phyloP scores from a whole-genome alignment of 805 yeast species.

The Candida nanaspora region DNA sequence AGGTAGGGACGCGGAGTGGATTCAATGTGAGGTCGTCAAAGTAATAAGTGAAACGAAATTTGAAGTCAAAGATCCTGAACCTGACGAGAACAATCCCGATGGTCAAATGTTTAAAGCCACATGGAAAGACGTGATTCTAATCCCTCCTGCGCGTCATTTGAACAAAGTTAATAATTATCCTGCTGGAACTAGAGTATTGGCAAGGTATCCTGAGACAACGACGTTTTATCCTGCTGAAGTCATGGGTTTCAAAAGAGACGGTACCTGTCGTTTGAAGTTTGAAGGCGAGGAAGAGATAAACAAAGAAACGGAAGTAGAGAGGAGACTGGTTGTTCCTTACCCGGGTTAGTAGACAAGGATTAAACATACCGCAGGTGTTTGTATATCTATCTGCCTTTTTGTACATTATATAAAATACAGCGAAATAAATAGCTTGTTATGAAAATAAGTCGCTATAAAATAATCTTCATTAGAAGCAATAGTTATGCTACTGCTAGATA shows the following conservation, averaged over 20 bases:
- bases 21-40: conserved; percentile 83
- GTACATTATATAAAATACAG: too few relatives aligned
- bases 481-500: too few relatives aligned
- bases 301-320: conserved; percentile 88
- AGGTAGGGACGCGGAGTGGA: conserved; percentile 83
- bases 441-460: too few relatives aligned
- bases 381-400: background rate
- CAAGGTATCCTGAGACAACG: conserved; percentile 95
- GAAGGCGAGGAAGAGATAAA: conserved; percentile 97
- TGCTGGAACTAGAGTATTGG: conserved; percentile 75
- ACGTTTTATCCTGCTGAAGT: conserved; percentile 95
- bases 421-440: too few relatives aligned
- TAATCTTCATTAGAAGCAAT: too few relatives aligned
- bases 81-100: conserved; percentile 85
- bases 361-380: background rate
- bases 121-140: conserved; percentile 69
- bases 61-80: conserved; percentile 97
- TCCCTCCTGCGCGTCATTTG: conserved; percentile 41
- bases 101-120: conserved; percentile 81
- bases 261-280: conserved; percentile 70
- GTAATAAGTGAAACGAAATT: conserved; percentile 43
- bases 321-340: conserved; percentile 74
- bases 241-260: conserved; percentile 66
- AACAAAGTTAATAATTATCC: conserved; percentile 48
- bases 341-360: conserved; percentile 28